Percentiles rank a stretch among this genome's conserved stretches.
Evolutionary conservation across 2,329 filamentous ascomycete species (phyloP).

Genomic region (Dactylellina leptospora): DNA sequence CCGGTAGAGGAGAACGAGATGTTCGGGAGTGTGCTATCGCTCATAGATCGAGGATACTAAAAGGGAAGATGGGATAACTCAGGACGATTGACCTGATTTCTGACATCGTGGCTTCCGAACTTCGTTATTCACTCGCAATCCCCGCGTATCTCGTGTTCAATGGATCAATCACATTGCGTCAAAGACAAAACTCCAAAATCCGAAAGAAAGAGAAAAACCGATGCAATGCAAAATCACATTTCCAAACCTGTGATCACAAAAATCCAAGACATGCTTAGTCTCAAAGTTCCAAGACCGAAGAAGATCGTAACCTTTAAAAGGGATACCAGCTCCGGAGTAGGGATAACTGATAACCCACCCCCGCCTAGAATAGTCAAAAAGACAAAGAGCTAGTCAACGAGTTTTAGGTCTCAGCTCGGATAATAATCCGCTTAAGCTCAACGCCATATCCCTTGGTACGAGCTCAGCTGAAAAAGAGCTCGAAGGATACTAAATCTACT

Average conservation of each 20-base stretch:
- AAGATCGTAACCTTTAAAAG: conserved; percentile 4
- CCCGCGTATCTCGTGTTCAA: too few relatives aligned
- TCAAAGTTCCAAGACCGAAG: neutral
- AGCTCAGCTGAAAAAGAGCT: neutral
- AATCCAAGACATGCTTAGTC: neutral
- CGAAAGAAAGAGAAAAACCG: too few relatives aligned
- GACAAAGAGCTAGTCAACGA: neutral
- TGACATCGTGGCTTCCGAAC: neutral
- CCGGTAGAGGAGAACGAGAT: too few relatives aligned
- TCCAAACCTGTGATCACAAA: conserved; percentile 13
- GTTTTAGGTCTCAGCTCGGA: too few relatives aligned
- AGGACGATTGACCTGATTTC: too few relatives aligned
- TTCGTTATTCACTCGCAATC: neutral
- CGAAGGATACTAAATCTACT: too few relatives aligned
- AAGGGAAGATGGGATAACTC: too few relatives aligned
- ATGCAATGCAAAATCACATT: conserved; percentile 11
- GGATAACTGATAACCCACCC: neutral
- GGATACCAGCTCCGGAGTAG: neutral
- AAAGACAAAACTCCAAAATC: conserved; percentile 8
- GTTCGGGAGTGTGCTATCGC: too few relatives aligned
- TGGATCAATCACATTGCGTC: conserved; percentile 21
- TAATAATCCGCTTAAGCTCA: conserved; percentile 1
- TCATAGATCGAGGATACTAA: too few relatives aligned
- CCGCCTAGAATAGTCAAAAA: neutral
- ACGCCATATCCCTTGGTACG: neutral